Evolutionary conservation across 1,139 yeast species (phyloP), one percentile per base, ranked within the genome.

Genomic region (Taphrina flavorubra): DNA sequence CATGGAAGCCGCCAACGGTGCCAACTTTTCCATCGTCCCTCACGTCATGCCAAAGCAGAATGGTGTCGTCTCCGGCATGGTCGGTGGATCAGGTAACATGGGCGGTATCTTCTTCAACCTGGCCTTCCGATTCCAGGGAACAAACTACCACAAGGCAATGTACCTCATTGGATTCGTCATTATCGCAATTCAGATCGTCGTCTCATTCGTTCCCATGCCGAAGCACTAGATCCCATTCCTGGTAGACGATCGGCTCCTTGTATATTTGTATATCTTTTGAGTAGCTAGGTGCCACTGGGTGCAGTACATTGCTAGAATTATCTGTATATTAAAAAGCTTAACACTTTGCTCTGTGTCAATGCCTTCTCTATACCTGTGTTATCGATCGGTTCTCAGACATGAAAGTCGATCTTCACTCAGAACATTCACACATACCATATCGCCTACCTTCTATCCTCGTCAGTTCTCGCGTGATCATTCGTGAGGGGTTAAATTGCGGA

Each of bases 1-100:
- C 60, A 76, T 78, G 78, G 80, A 78, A 63, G 77, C 77, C 74
- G 79, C 76, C 25, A 78, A 78, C 65, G 80, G 80, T 64, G 80
- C 80, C n/a, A 76, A 76, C 62, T 78, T 76, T 70, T 72, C 79
- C 1, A 69, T 76, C 7, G 80, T 78, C 11, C 79, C 79, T 2
- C 77, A 77, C 64, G 73, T 77, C 46, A 76, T 77, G 66, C 77
- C 77, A 40, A 74, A 74, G 57, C 78, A 75, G 62, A 74, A 78
- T n/a, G 80, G 80, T 60, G 74, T 77, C 51, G 78, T 78, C 20
- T 73, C 79, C 13, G 80, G 80, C 44, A 72, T 74, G 6, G 75
- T 79, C 8, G 80, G 80, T 46, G 78, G 77, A 0, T 72, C 76
- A 49, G 80, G 80, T 20, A 78, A 78, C 65, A 36, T 76, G 49